Percentiles rank a stretch among this genome's conserved stretches.
Conservation (phyloP, 805 yeast species). For the Wickerhamomyces chambardii region DNA sequence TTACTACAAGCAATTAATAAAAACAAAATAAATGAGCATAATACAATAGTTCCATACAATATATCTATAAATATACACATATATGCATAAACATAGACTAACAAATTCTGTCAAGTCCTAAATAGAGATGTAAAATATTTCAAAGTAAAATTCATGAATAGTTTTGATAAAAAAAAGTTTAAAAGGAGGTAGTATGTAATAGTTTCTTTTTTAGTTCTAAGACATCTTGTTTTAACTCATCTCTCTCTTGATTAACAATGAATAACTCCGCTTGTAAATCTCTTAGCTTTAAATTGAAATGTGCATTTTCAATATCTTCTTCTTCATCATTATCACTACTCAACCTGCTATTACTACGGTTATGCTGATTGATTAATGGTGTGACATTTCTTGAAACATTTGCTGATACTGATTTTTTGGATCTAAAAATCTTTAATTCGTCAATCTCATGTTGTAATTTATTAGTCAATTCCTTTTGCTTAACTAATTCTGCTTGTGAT, state of each 20-base stretch:
- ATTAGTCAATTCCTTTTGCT: slow-evolving; percentile 45
- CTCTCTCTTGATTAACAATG: slow-evolving; percentile 77
- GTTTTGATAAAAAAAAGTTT: too few relatives aligned
- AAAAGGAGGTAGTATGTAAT: slow-evolving; percentile 9
- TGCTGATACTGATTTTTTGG: slow-evolving; percentile 19
- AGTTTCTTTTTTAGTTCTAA: slow-evolving; percentile 51
- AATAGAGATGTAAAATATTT: too few relatives aligned
- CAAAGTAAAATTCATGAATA: too few relatives aligned
- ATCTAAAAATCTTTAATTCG: slow-evolving; percentile 49
- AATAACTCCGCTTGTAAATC: slow-evolving; percentile 81
- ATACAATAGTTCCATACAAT: too few relatives aligned
- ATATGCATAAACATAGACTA: too few relatives aligned
- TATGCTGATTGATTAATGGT: slow-evolving; percentile 13
- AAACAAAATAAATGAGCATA: too few relatives aligned
- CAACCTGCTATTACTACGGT: slow-evolving; percentile 12
- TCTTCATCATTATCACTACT: slow-evolving; percentile 23
- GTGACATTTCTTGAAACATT: slow-evolving; percentile 14
- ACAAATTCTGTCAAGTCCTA: too few relatives aligned
- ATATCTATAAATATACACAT: too few relatives aligned
- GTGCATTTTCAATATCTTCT: slow-evolving; percentile 34
- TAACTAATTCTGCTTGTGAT: slow-evolving; percentile 64
- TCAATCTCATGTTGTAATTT: slow-evolving; percentile 58
- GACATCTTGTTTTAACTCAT: slow-evolving; percentile 59
- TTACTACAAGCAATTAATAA: too few relatives aligned
- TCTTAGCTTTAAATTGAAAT: slow-evolving; percentile 65